Percentiles rank a stretch among this genome's conserved stretches.
These are phyloP conservation scores for Aristolochia fimbriata DNA, from an alignment of 164 flowering plant genomes.

Conservation along the genomic window DNA sequence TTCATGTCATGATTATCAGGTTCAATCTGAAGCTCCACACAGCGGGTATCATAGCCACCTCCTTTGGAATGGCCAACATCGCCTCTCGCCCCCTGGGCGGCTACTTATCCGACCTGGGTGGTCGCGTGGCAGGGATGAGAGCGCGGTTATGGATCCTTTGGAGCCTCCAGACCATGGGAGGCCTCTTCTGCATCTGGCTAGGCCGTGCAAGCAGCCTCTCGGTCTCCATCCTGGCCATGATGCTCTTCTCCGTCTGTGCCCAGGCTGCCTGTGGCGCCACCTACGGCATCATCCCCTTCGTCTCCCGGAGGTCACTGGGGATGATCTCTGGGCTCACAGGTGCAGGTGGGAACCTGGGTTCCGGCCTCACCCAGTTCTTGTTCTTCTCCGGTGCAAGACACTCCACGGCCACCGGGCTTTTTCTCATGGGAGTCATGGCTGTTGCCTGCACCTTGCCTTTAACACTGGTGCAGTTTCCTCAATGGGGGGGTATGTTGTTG, in stretches of 20 bases:
- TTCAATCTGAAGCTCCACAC: constrained; percentile 66
- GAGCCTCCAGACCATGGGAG: constrained; percentile 68
- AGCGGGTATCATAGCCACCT: constrained; percentile 61
- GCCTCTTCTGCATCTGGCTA: constrained; percentile 57
- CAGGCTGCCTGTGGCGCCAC: constrained; percentile 83
- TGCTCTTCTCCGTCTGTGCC: constrained; percentile 62
- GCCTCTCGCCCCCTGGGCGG: constrained; percentile 70
- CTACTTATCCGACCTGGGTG: constrained; percentile 43
- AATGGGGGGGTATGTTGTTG: constrained; percentile 88
- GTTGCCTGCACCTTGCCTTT: constrained; percentile 23
- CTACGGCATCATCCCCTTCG: constrained; percentile 61
- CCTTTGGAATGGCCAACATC: constrained; percentile 73
- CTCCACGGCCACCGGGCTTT: constrained; percentile 43
- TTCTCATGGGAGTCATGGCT: constrained; percentile 62
- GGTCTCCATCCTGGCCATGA: constrained; percentile 46
- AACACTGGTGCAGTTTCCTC: constrained; percentile 50
- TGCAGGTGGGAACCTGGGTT: constrained; percentile 70
- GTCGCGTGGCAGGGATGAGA: constrained; percentile 48
- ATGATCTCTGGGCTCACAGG: constrained; percentile 66
- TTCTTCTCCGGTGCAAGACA: constrained; percentile 50
- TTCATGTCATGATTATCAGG: constrained; percentile 9
- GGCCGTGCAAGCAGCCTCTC: constrained; percentile 50
- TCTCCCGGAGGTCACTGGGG: constrained; percentile 64
- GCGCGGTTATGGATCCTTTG: constrained; percentile 64
- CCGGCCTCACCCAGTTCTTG: constrained; percentile 52